A percentile compares a stretch with the other conserved stretches of the same genome.
These are phyloP conservation scores for Clonostachys byssicola DNA, from an alignment of 2,329 filamentous ascomycete species.

Conservation along the genomic window DNA sequence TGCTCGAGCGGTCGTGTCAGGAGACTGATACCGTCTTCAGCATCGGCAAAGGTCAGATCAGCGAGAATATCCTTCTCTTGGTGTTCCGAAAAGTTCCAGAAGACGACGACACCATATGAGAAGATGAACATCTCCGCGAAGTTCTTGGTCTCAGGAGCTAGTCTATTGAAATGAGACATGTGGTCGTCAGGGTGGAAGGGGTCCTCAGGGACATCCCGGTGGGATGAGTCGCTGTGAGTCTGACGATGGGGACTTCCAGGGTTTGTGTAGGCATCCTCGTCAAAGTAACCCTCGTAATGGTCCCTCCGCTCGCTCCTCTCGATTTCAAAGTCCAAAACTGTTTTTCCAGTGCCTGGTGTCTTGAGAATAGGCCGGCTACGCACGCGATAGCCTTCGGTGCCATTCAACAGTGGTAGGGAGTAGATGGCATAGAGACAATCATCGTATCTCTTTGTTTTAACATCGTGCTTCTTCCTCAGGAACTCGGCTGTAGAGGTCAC, in stretches of 20 bases:
- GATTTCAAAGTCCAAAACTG: slow-evolving; percentile 90
- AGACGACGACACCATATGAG: slow-evolving; percentile 94
- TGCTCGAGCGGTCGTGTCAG: slow-evolving; percentile 78
- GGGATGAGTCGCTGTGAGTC: slow-evolving; percentile 14
- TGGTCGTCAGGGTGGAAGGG: slow-evolving; percentile 31
- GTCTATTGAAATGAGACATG: slow-evolving; percentile 49
- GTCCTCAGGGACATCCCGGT: slow-evolving; percentile 15
- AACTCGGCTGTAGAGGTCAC: slow-evolving; percentile 86
- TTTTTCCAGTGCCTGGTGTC: slow-evolving; percentile 84
- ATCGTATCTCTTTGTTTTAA: slow-evolving; percentile 94
- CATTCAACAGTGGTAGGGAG: slow-evolving; percentile 82
- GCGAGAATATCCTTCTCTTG: slow-evolving; percentile 97
- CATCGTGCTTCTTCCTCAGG: slow-evolving; percentile 79
- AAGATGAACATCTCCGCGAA: slow-evolving; percentile 97
- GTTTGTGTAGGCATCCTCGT: slow-evolving; percentile 58
- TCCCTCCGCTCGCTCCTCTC: slow-evolving; percentile 87
- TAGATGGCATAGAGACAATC: slow-evolving; percentile 97
- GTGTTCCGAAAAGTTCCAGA: slow-evolving; percentile 96
- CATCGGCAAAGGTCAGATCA: slow-evolving; percentile 84
- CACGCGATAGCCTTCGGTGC: slow-evolving; percentile 80
- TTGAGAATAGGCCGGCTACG: slow-evolving; percentile 89
- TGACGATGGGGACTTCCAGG: slow-evolving; percentile 20
- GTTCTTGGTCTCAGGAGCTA: slow-evolving; percentile 67
- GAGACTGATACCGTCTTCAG: slow-evolving; percentile 60
- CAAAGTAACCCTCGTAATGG: slow-evolving; percentile 88